phyloP scores from a whole-genome alignment of 192 early-diverging fungal species.

The Umbelopsis ramanniana region DNA sequence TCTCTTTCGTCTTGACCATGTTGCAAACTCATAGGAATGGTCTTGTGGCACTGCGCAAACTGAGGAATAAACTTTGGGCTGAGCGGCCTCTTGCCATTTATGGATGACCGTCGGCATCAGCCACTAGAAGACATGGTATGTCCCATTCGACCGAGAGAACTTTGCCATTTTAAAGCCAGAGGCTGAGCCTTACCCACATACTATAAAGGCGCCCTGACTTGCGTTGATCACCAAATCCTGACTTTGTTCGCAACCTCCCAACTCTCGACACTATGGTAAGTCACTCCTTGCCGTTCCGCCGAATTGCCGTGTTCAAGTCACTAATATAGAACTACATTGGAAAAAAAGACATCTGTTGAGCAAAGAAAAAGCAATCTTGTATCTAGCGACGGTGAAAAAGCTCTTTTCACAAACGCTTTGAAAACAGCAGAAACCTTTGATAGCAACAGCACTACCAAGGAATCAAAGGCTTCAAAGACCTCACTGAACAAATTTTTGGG shows the following conservation, averaged over 20 bases:
- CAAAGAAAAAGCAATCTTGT: background rate
- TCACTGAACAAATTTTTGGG: background rate
- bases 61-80: slow-evolving; percentile 4
- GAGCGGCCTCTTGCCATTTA: background rate
- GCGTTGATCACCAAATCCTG: too few relatives aligned
- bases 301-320: background rate
- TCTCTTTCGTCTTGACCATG: background rate
- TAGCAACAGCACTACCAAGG: background rate
- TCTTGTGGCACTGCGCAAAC: background rate
- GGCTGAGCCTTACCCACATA: slow-evolving; percentile 9
- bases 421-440: background rate
- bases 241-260: background rate
- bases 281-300: background rate
- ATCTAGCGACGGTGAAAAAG: background rate
- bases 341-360: background rate
- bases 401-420: background rate
- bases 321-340: background rate
- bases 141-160: background rate
- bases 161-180: background rate
- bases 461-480: background rate
- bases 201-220: background rate
- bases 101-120: slow-evolving; percentile 19
- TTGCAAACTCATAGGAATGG: background rate
- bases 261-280: background rate
- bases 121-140: slow-evolving; percentile 17